Evolutionary conservation across 2,329 filamentous ascomycete species (phyloP), one percentile per base, ranked within the genome.

Genomic region (Dendrostoma leiphaemia): DNA sequence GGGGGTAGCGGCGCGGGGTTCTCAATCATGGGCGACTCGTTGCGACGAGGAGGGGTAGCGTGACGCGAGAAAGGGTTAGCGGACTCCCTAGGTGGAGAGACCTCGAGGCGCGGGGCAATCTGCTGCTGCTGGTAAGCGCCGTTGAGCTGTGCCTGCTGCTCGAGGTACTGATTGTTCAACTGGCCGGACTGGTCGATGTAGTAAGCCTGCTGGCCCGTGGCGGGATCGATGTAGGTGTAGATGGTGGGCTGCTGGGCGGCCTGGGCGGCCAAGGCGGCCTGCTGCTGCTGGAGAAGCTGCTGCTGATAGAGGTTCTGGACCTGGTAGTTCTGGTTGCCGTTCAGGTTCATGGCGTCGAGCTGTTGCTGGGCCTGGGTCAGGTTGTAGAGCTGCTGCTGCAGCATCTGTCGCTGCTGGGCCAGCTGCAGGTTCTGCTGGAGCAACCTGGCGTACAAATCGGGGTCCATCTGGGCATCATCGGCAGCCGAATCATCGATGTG

Each of bases 401-500:
- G 84, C 60, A 90, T 88, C 74, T 96, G 91, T 74, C 97, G 93
- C 73, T 96, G 92, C 67, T 96, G 91, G 37, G 91, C 91, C 48
- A 99, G 81, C 67, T 95, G 96, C 68, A 94, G 76, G 70, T 97
- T 96, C 65, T 91, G 95, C 54, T 91, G 89, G 66, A 97, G 83
- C 60, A 97, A 79, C 72, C 96, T 91, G 50, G 91, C 90, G 62
- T 96, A 94, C 50, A 95, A 72, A 58, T 84, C 87, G 49, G 92
- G 91, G 65, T 97, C 94, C 75, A 96, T 89, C 62, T 86, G 80
- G 58, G 89, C 82, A 63, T 88, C 56, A 6, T 23, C 84, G n/a
- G 21, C 44, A 44, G 80, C 79, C 63, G 85, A 81, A 60, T 86
- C 83, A 56, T 86, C 82, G 49, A 94, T 81, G 64, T 90, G 82